phyloP scores from a whole-genome alignment of 805 yeast genomes.

The Saccharomycopsis oosterbeekiorum region DNA sequence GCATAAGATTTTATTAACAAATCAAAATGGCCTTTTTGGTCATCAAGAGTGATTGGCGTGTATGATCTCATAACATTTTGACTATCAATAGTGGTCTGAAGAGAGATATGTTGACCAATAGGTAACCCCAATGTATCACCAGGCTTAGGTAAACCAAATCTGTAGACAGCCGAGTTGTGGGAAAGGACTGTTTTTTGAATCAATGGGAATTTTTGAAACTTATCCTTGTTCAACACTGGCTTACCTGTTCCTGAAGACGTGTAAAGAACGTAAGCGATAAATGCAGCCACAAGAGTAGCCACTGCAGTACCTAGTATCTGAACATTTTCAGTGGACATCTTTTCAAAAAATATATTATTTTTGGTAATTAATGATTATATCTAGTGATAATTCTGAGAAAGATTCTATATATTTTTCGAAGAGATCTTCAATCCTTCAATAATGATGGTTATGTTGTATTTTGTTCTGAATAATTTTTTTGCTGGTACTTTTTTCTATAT shows the following conservation, averaged over 20 bases:
- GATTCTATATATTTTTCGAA: no score
- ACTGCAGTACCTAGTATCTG: conserved; percentile 15
- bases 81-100: conserved; percentile 65
- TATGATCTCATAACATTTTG: conserved; percentile 79
- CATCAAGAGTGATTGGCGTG: conserved; percentile 81
- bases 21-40: conserved; percentile 73
- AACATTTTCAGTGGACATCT: conserved; percentile 12
- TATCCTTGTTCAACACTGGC: conserved; percentile 53
- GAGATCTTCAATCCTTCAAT: no score
- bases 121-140: conserved; percentile 78
- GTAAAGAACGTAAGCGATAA: conserved; percentile 16
- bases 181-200: conserved; percentile 64
- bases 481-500: not conserved
- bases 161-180: conserved; percentile 74
- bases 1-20: conserved; percentile 79
- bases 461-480: not conserved
- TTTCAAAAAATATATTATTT: not conserved
- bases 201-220: conserved; percentile 71
- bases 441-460: no score
- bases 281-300: conserved; percentile 16
- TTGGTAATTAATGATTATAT: not conserved
- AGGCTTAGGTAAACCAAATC: conserved; percentile 71
- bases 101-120: conserved; percentile 86
- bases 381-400: not conserved
- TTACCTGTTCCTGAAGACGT: conserved; percentile 30